Evolutionary conservation across 208 protist species (phyloP), one percentile per base, ranked within the genome.

Genomic region (Leishmania arabica): DNA sequence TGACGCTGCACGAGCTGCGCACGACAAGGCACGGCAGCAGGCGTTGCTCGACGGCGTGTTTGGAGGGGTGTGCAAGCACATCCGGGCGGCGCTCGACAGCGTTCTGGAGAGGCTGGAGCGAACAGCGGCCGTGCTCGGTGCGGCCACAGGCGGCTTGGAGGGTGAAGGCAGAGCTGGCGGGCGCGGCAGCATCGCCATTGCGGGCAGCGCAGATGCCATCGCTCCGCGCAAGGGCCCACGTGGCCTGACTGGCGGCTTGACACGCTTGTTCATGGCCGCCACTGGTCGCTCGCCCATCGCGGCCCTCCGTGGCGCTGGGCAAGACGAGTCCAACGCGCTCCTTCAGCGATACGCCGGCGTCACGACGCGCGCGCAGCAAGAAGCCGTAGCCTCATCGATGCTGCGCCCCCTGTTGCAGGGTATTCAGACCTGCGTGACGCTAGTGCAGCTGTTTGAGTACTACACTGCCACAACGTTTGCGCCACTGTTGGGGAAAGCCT

Each of bases 361-460:
- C 19, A 91, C 87, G 40, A 89, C 85, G 27, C 91, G 91, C 47
- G 81, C 88, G n/a, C 93, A 94, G 78, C 86, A 89, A 72, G 89
- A 91, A 53, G 80, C 85, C 15, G 80, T 90, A 31, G 89, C 90
- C 17, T 56, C 65, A n/a, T 75, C 87, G 5, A 73, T 86, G 45
- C 68, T 95, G n/a, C 70, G 84, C 34, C 75, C 83, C n/a, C 80
- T 87, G 11, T 75, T 93, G 69, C 71, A 81, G 8, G 89, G 82
- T n/a, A 71, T 93, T 17, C 86, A 89, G 73, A 90, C 83, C 24
- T 80, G 80, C 62, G 91, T 94, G 75, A 75, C 82, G 27, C 80
- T 97, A 8, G 73, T 95, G 51, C 88, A 93, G 83, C 86, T 97
- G 31, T 94, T 95, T 56, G 85, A 84, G 69, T 97, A 95, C 86